Evolutionary conservation across 805 yeast genomes (phyloP).

Genomic region (Cyberlindnera sargentensis): DNA sequence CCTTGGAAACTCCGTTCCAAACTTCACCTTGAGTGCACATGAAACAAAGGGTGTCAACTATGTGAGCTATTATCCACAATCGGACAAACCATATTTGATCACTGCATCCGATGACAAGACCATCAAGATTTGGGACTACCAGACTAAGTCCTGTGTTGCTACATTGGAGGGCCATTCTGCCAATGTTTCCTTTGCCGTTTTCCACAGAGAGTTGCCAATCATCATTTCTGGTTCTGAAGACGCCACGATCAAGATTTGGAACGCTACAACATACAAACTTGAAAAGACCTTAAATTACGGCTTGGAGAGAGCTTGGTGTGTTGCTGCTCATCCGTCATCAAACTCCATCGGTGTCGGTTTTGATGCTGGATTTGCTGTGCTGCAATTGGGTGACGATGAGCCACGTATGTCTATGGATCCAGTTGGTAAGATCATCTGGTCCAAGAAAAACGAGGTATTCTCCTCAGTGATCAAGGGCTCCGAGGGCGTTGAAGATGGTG

Average conservation of each 20-base stretch:
- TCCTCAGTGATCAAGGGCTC: slow-evolving; percentile 71
- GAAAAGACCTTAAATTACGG: slow-evolving; percentile 89
- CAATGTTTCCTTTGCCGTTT: slow-evolving; percentile 93
- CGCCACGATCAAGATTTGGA: slow-evolving; percentile 92
- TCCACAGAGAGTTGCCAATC: slow-evolving; percentile 96
- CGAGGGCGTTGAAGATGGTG: slow-evolving; percentile 74
- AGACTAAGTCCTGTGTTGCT: slow-evolving; percentile 92
- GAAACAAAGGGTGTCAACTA: slow-evolving; percentile 91
- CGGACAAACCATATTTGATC: slow-evolving; percentile 93
- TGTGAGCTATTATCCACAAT: slow-evolving; percentile 94
- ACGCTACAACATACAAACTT: slow-evolving; percentile 84
- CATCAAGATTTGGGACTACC: slow-evolving; percentile 92
- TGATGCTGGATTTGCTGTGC: slow-evolving; percentile 87
- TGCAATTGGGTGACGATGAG: slow-evolving; percentile 88
- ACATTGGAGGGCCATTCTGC: slow-evolving; percentile 89
- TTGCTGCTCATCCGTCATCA: slow-evolving; percentile 60
- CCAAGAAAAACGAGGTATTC: slow-evolving; percentile 79
- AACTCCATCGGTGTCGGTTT: slow-evolving; percentile 87
- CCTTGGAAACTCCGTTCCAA: slow-evolving; percentile 77
- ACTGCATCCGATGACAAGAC: slow-evolving; percentile 90
- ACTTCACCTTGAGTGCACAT: slow-evolving; percentile 87
- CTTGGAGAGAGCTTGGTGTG: slow-evolving; percentile 96
- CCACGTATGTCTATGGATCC: slow-evolving; percentile 93
- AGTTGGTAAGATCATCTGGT: slow-evolving; percentile 86
- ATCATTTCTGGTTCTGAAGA: slow-evolving; percentile 97